Conservation (phyloP, 345 rosid species). For the Eucalyptus caleyi region DNA sequence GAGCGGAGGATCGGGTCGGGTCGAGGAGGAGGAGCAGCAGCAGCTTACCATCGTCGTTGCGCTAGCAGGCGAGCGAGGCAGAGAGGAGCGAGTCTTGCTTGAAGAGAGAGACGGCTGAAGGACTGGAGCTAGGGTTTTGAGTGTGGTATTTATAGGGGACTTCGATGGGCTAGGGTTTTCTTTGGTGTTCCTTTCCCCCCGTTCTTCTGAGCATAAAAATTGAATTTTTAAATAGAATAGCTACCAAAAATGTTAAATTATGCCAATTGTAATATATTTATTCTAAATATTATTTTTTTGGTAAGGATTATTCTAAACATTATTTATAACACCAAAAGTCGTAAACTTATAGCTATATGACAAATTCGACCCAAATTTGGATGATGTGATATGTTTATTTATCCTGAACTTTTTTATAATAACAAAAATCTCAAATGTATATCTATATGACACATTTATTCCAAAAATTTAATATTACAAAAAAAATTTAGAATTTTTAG, state of each 20-base stretch:
- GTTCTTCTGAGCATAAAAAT: neutral
- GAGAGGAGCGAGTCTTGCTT: neutral
- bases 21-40: no score
- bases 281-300: no score
- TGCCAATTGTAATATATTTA: accelerated
- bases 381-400: no score
- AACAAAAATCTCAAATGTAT: accelerated
- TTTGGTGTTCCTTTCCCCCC: neutral
- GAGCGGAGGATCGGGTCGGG: neutral
- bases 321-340: no score
- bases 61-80: neutral
- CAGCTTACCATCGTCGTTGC: neutral
- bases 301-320: no score
- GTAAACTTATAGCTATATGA: accelerated
- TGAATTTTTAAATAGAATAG: neutral
- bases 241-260: accelerated
- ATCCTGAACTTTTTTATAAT: accelerated
- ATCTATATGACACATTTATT: accelerated
- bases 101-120: neutral
- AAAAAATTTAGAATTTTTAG: accelerated
- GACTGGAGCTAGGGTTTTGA: neutral
- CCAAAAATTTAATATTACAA: accelerated
- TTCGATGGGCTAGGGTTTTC: neutral
- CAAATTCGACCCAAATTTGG: accelerated
- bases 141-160: neutral